These are phyloP conservation scores for Quercus agrifolia DNA, from an alignment of 306 rosid species.

Conservation along the genomic window DNA sequence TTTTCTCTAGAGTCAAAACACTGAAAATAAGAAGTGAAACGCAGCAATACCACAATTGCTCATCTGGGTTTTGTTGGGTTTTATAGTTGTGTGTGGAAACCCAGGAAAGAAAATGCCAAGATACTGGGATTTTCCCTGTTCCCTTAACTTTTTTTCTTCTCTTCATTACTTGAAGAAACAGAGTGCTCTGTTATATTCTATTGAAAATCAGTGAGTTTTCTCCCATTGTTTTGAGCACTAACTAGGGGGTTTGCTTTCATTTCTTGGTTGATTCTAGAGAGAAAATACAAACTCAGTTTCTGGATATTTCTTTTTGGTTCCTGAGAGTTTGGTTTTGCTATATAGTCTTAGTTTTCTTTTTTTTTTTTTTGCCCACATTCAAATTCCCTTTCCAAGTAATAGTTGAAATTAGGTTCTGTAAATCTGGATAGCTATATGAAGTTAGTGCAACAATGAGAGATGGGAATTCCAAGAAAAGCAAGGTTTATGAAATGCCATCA, in stretches of 20 bases:
- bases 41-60: neutral
- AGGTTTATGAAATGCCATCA: slow-evolving; percentile 60
- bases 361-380: neutral
- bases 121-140: slow-evolving; percentile 35
- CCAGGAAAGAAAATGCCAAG: slow-evolving; percentile 35
- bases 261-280: neutral
- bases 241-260: slow-evolving; percentile 11
- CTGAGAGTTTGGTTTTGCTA: neutral
- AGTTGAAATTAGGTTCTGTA: slow-evolving; percentile 18
- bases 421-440: slow-evolving; percentile 59
- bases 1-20: slow-evolving; percentile 10
- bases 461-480: slow-evolving; percentile 92
- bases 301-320: neutral
- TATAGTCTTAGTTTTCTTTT: neutral
- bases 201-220: neutral
- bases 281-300: slow-evolving; percentile 14
- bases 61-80: slow-evolving; percentile 26
- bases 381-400: slow-evolving; percentile 2
- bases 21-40: slow-evolving; percentile 12
- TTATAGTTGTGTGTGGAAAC: slow-evolving; percentile 24
- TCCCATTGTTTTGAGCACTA: slow-evolving; percentile 17
- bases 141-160: slow-evolving; percentile 26
- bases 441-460: slow-evolving; percentile 90
- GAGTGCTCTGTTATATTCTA: slow-evolving; percentile 25
- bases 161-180: slow-evolving; percentile 30